phyloP scores from a whole-genome alignment of 1,284 basidiomycete species.

The Fomitopsis palustris region DNA sequence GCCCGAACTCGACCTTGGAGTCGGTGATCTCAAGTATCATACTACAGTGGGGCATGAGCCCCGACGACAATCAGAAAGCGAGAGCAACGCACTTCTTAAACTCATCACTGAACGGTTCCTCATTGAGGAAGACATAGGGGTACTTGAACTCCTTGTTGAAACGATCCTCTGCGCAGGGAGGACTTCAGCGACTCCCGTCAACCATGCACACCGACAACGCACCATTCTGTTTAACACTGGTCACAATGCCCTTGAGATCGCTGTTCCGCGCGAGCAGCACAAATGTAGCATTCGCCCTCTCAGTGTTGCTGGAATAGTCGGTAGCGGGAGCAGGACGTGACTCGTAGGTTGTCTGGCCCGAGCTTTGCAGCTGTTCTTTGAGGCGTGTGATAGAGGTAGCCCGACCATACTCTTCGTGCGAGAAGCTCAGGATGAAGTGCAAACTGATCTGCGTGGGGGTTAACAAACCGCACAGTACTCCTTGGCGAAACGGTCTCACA shows the following conservation, averaged over 20 bases:
- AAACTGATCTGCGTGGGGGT: constrained; percentile 50
- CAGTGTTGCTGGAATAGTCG: constrained; percentile 32
- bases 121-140: constrained; percentile 87
- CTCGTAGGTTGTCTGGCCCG: constrained; percentile 47
- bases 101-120: constrained; percentile 71
- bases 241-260: constrained; percentile 71
- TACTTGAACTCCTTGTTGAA: constrained; percentile 86
- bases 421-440: constrained; percentile 70
- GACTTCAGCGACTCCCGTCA: background rate
- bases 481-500: constrained; percentile 35
- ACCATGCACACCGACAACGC: constrained; percentile 1
- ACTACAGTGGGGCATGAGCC: constrained; percentile 33
- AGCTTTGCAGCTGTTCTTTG: constrained; percentile 39
- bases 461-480: background rate
- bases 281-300: constrained; percentile 82
- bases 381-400: constrained; percentile 59
- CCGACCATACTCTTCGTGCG: constrained; percentile 65
- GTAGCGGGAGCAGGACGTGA: constrained; percentile 57
- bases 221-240: constrained; percentile 70
- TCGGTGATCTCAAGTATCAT: constrained; percentile 65
- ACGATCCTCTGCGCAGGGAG: constrained; percentile 56
- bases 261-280: constrained; percentile 84
- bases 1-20: constrained; percentile 73
- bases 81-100: constrained; percentile 61
- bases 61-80: background rate